These are phyloP conservation scores for Fusarium sp. DNA, from an alignment of 2,329 filamentous ascomycete species.

Conservation along the genomic window DNA sequence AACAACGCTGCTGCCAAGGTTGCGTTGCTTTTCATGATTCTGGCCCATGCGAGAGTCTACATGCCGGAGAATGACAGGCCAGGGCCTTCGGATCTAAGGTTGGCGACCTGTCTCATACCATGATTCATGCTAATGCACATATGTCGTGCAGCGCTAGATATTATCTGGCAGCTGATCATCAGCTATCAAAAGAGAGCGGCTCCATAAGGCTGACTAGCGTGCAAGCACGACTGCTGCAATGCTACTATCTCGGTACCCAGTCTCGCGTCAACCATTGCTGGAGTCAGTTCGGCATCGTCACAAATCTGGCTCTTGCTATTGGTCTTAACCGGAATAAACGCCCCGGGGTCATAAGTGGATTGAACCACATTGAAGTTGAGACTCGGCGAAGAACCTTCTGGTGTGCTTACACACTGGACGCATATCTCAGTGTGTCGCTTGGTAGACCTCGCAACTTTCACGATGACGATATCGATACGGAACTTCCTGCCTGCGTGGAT, in stretches of 20 bases:
- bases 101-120: accelerated
- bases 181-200: constrained; percentile 55
- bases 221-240: constrained; percentile 57
- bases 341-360: constrained; percentile 18
- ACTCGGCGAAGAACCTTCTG: constrained; percentile 43
- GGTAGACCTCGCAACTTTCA: constrained; percentile 43
- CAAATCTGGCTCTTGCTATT: constrained; percentile 55
- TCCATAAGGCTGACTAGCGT: constrained; percentile 54
- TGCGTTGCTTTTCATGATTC: constrained; percentile 61
- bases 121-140: neutral
- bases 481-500: constrained; percentile 42
- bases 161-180: constrained; percentile 51
- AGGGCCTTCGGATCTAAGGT: constrained; percentile 43
- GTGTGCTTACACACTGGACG: constrained; percentile 44
- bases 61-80: constrained; percentile 45
- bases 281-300: constrained; percentile 58
- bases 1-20: constrained; percentile 47
- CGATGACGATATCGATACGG: constrained; percentile 44
- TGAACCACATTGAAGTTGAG: constrained; percentile 40
- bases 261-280: constrained; percentile 62
- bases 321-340: constrained; percentile 44
- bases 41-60: constrained; percentile 63
- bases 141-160: constrained; percentile 33
- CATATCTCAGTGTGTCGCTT: constrained; percentile 43
- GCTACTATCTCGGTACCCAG: constrained; percentile 58